phyloP scores from a whole-genome alignment of 2,329 filamentous ascomycete genomes.

The Pseudopithomyces maydicus region DNA sequence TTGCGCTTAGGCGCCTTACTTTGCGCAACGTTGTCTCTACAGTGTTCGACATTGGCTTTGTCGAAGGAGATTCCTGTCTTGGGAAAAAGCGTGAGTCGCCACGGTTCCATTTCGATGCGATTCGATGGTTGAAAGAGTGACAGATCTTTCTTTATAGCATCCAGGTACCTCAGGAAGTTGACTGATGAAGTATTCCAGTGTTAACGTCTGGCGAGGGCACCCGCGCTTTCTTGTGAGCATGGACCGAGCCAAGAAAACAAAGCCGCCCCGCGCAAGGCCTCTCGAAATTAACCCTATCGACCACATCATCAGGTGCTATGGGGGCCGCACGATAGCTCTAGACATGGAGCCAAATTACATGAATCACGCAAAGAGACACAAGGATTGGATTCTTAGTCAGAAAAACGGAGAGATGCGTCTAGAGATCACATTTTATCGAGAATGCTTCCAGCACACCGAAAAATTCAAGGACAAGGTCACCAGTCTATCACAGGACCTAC shows the following conservation, averaged over 20 bases:
- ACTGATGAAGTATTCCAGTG: not conserved
- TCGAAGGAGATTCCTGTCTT: constrained; percentile 2
- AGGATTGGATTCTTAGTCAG: constrained; percentile 5
- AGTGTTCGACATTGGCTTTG: not conserved
- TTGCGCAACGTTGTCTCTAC: not conserved
- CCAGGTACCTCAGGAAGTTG: not conserved
- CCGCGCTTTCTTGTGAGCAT: not conserved
- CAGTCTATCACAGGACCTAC: constrained; percentile 13
- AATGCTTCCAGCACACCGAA: constrained; percentile 13
- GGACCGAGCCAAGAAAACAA: not conserved
- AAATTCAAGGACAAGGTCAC: constrained; percentile 15
- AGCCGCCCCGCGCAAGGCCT: not conserved
- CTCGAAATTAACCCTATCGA: constrained; percentile 16
- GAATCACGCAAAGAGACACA: constrained; percentile 14
- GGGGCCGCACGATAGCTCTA: constrained; percentile 10
- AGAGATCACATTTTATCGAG: constrained; percentile 19
- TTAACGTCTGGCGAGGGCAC: not conserved
- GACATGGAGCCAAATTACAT: constrained; percentile 18
- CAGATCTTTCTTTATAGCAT: not conserved
- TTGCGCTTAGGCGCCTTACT: constrained; percentile 4
- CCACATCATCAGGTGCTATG: constrained; percentile 19
- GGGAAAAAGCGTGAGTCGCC: constrained; percentile 15
- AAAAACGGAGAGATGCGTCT: constrained; percentile 15
- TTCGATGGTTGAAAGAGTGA: not conserved
- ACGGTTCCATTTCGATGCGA: constrained; percentile 9